These are phyloP conservation scores for Achaetomium macrosporum DNA, from an alignment of 2,329 filamentous ascomycete genomes.

Conservation along the genomic window DNA sequence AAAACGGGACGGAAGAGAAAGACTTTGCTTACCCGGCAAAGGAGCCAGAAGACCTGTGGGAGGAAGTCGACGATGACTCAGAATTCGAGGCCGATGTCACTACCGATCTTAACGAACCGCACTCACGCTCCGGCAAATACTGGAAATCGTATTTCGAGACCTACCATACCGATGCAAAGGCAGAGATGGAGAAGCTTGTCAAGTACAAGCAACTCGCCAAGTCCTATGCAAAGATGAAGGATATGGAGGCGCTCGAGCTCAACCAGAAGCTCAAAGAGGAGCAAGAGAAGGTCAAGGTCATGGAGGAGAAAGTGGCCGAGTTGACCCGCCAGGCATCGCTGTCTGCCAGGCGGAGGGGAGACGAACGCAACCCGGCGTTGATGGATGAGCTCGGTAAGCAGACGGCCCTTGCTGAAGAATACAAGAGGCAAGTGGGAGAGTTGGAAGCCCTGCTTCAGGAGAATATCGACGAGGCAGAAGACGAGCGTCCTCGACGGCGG, in stretches of 20 bases:
- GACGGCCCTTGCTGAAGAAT: slow-evolving; percentile 51
- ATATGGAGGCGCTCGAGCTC: slow-evolving; percentile 62
- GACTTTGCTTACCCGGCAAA: slow-evolving; percentile 10
- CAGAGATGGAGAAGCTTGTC: slow-evolving; percentile 70
- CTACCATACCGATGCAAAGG: slow-evolving; percentile 66
- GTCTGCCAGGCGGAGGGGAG: slow-evolving; percentile 33
- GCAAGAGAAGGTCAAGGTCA: slow-evolving; percentile 55
- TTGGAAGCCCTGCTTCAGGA: slow-evolving; percentile 47
- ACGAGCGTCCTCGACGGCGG: slow-evolving; percentile 32
- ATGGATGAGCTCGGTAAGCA: slow-evolving; percentile 52
- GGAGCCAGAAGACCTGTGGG: slow-evolving; percentile 44
- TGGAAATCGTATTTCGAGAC: slow-evolving; percentile 74
- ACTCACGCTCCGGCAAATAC: slow-evolving; percentile 68
- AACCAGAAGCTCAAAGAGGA: slow-evolving; percentile 62
- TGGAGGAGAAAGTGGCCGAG: slow-evolving; percentile 58
- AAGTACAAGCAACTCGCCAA: slow-evolving; percentile 76
- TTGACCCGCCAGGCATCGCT: slow-evolving; percentile 52
- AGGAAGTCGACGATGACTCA: slow-evolving; percentile 43
- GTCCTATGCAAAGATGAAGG: slow-evolving; percentile 72
- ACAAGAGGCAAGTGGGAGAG: slow-evolving; percentile 54
- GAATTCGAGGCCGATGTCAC: slow-evolving; percentile 56
- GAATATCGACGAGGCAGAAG: slow-evolving; percentile 29
- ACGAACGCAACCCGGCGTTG: slow-evolving; percentile 42
- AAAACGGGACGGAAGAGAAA: slow-evolving; percentile 13
- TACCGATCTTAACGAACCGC: slow-evolving; percentile 65